A percentile compares a stretch with the other conserved stretches of the same genome.
These are phyloP conservation scores for Pythium aristosporum DNA, from an alignment of 352 stramenopile species.

Conservation along the genomic window DNA sequence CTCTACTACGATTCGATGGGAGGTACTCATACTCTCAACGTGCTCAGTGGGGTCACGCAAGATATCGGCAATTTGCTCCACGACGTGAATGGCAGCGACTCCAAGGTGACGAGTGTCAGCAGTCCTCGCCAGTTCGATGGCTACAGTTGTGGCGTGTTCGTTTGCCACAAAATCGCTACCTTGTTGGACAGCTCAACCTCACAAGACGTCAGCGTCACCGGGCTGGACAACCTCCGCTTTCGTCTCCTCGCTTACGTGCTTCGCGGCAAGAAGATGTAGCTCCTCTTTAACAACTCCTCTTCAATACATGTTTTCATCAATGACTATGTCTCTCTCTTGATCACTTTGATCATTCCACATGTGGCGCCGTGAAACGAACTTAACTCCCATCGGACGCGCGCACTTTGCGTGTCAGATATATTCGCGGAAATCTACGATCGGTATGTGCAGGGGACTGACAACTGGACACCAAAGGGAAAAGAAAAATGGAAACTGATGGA, in stretches of 20 bases:
- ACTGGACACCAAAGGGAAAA: neutral
- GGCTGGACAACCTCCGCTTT: conserved; percentile 6
- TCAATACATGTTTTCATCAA: neutral
- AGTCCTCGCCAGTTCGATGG: conserved; percentile 10
- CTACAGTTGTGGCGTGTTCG: conserved; percentile 12
- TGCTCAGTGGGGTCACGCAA: neutral
- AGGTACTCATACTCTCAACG: neutral
- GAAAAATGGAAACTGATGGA: neutral
- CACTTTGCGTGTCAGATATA: neutral
- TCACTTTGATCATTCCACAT: neutral
- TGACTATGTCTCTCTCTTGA: neutral
- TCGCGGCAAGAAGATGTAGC: conserved; percentile 7
- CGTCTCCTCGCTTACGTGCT: conserved; percentile 12
- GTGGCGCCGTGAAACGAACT: neutral
- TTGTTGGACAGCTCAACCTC: conserved; percentile 2
- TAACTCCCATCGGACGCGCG: neutral
- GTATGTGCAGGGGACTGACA: neutral
- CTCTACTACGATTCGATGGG: conserved; percentile 10
- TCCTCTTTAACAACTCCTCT: neutral
- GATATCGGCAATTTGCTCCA: neutral
- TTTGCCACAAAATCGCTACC: conserved; percentile 17
- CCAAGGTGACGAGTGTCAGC: neutral
- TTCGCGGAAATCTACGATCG: neutral
- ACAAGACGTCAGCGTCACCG: conserved; percentile 10
- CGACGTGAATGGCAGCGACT: neutral